Evolutionary conservation across 2,329 filamentous ascomycete genomes (phyloP).

Genomic region (Cladophialophora exuberans): DNA sequence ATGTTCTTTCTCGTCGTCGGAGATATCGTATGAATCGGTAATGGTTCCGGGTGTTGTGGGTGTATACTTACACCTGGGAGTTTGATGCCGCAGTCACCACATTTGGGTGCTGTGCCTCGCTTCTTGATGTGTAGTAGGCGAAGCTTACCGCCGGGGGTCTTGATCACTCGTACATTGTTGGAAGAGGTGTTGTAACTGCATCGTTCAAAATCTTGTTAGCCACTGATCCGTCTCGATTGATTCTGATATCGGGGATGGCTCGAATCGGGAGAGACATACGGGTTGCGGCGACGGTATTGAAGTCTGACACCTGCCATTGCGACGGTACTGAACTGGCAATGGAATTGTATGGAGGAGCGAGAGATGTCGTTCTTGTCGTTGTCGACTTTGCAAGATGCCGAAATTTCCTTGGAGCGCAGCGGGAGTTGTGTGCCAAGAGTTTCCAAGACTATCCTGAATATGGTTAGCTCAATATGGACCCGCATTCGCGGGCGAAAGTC

Average conservation of each 20-base stretch:
- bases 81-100: conserved; percentile 98
- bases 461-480: neutral
- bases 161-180: conserved; percentile 94
- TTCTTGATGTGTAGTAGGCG: conserved; percentile 99
- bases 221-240: neutral
- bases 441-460: neutral
- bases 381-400: conserved; percentile 3
- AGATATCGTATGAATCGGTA: too few species aligned
- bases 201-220: conserved; percentile 3
- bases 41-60: too few species aligned
- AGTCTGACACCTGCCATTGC: conserved; percentile 35
- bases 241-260: neutral
- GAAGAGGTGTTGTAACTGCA: conserved; percentile 94
- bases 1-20: too few species aligned
- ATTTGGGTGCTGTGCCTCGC: conserved; percentile 97
- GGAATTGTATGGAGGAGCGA: conserved; percentile 7
- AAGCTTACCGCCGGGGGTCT: conserved; percentile 95
- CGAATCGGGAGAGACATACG: conserved; percentile 59
- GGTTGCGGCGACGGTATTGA: conserved; percentile 74
- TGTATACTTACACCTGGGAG: conserved; percentile 86
- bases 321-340: conserved; percentile 28
- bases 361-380: conserved; percentile 22
- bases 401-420: neutral
- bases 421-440: conserved; percentile 2
- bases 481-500: neutral